Evolutionary conservation across 306 rosid species (phyloP), one percentile per base, ranked within the genome.

Genomic region (Sophora flavescens): DNA sequence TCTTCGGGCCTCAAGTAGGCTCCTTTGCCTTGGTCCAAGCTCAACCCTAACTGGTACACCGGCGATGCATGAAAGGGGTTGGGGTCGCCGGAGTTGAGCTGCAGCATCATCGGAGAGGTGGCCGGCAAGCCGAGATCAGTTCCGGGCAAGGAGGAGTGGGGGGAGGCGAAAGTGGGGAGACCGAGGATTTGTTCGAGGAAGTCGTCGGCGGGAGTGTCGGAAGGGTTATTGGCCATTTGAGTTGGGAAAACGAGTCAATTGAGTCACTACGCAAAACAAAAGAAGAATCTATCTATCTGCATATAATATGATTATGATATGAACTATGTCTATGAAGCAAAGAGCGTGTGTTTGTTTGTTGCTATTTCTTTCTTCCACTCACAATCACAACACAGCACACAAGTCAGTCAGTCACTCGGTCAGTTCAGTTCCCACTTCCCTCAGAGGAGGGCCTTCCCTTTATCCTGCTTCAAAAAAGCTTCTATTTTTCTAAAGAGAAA

Each of bases 121-220:
- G 91, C 87, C 12, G 85, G 47, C 41, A 93, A 69, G 44, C 85
- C 81, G 5, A 84, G 74, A 63, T 88, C 96, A 1, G 22, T 22
- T 22, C 22, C 22, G 22, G 22, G 22, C 22, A 22, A 22, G 22
- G 22, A 0, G 22, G 22, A 22, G 65, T 95, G 97, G 64, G 77
- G 51, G 6, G 97, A 78, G 32, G 88, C 90, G 74, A 92, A 95
- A 78, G 60, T 64, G 10, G 93, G 88, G 28, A 89, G 84, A 18
- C 97, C 88, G 22, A 95, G 99, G 84, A 95, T 92, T 81, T 95
- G 99, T 61, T 95, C 96, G 56, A 95, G 84, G 87, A 95, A 95
- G 68, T 95, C 99, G 74, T 95, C 99, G 79, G 86, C 84, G 17
- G 89, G 87, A 4, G 96, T 62, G 17, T 92, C 97, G 33, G 97